phyloP scores from a whole-genome alignment of 2,329 filamentous ascomycete genomes.

The Basipetospora chlamydospora region DNA sequence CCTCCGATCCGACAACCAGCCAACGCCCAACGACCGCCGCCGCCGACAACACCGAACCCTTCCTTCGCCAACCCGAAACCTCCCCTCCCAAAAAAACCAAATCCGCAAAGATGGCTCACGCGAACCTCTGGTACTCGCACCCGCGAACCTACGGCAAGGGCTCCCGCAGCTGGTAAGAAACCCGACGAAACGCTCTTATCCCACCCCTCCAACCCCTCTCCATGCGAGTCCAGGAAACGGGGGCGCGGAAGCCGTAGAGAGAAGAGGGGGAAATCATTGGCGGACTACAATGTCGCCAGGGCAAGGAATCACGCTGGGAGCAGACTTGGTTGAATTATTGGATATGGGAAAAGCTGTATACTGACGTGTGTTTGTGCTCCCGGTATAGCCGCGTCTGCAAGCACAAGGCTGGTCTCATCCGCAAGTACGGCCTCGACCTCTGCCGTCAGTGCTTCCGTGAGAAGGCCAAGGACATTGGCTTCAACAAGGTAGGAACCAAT shows the following conservation, averaged over 20 bases:
- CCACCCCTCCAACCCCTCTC: not conserved
- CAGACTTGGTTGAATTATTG: not conserved
- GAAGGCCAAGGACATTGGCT: slow-evolving; percentile 59
- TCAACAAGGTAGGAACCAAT: slow-evolving; percentile 48
- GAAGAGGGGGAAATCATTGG: not conserved
- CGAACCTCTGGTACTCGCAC: slow-evolving; percentile 98
- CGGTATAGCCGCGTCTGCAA: slow-evolving; percentile 52
- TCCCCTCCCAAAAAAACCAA: not conserved
- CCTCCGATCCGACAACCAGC: not conserved
- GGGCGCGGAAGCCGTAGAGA: not conserved
- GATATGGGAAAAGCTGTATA: slow-evolving; percentile 5
- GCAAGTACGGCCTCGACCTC: slow-evolving; percentile 96
- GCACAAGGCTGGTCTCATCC: slow-evolving; percentile 97
- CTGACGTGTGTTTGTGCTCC: slow-evolving; percentile 15
- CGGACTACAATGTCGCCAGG: not conserved
- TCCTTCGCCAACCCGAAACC: slow-evolving; percentile 3
- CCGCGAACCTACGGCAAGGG: slow-evolving; percentile 97
- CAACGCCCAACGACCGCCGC: slow-evolving; percentile 4
- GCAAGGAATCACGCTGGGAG: not conserved
- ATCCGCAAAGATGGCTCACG: slow-evolving; percentile 48
- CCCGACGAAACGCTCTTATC: not conserved
- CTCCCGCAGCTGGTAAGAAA: slow-evolving; percentile 72
- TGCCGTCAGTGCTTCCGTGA: slow-evolving; percentile 70
- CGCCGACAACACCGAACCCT: not conserved
- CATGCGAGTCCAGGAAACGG: slow-evolving; percentile 6